Conservation (phyloP, 1,284 basidiomycete species). For the Coniferiporia sulphurascens region DNA sequence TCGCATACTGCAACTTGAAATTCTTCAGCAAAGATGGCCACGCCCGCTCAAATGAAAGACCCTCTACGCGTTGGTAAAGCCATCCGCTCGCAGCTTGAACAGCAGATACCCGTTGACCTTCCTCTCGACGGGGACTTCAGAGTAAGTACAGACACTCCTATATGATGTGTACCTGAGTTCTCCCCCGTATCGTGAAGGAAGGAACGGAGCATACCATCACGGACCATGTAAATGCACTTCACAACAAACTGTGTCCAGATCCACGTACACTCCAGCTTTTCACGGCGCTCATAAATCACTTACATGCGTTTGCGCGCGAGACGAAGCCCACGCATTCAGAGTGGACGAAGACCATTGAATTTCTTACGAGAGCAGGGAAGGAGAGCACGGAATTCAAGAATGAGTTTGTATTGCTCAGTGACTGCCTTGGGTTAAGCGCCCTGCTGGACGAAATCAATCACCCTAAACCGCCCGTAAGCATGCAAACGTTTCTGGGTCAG, state of each 20-base stretch:
- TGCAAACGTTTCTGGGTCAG: background rate
- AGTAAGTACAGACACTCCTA: slow-evolving; percentile 17
- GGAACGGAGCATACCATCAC: slow-evolving; percentile 16
- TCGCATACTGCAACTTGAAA: background rate
- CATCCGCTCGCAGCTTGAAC: slow-evolving; percentile 33
- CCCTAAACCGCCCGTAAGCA: slow-evolving; percentile 31
- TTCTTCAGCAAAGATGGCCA: background rate
- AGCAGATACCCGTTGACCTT: slow-evolving; percentile 32
- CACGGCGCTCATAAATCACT: slow-evolving; percentile 33
- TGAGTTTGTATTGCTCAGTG: slow-evolving; percentile 40
- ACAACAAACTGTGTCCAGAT: slow-evolving; percentile 30
- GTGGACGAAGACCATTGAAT: slow-evolving; percentile 33
- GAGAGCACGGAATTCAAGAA: slow-evolving; percentile 37
- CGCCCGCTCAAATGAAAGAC: slow-evolving; percentile 27
- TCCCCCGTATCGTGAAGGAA: slow-evolving; percentile 5
- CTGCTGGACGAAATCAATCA: slow-evolving; percentile 37
- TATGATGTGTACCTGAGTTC: background rate
- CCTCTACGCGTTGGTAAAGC: slow-evolving; percentile 34
- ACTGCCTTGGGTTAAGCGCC: slow-evolving; percentile 36
- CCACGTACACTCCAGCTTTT: slow-evolving; percentile 34
- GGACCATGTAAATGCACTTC: slow-evolving; percentile 28
- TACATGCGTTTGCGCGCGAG: slow-evolving; percentile 38
- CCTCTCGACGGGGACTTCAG: slow-evolving; percentile 34
- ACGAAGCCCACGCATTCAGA: slow-evolving; percentile 35
- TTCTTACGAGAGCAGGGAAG: slow-evolving; percentile 34